Base-by-base conservation (phyloP, 2,329 filamentous ascomycete genomes). In the Mycocentrospora acerina region DNA sequence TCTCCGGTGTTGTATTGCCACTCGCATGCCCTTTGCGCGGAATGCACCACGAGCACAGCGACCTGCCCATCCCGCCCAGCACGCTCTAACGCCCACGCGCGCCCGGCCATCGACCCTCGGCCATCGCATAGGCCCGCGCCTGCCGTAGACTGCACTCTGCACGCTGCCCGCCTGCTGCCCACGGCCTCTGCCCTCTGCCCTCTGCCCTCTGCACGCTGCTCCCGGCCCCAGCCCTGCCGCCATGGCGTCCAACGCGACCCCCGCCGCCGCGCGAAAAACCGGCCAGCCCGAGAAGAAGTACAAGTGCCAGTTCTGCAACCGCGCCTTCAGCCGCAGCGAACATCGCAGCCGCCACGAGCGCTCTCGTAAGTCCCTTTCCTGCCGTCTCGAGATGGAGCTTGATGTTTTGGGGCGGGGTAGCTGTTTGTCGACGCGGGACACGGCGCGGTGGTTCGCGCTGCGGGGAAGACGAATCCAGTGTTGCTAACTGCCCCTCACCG, bases 231-330 rank as follows among this genome's bases (percentile, higher is more conserved):
- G 88, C 84, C 83, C 85, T 74, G 80, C 83, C 68, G 80, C 60
- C 35, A 69, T 85, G 71, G 82, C 83, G 59, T 77, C 85, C 64
- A 75, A 81, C 64, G 81, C 88, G 64, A 80, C 83, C 64, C 60
- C 67, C 45, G 79, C 86, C 66, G 80, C 81, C 59, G 79, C 85
- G 62, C 83, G 87, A 71, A 95, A 94, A 73, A 72, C 85, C 54
- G 60, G 62, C 46, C 85, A 82, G 58, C 89, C 90, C 40, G 93
- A 97, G 77, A 91, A 94, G 78, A 95, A 96, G 74, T 98, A 98
- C 82, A 96, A 97, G 71, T 98, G 93, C 76, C 90, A 95, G 77
- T 97, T 95, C 72, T 97, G 93, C 77, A 90, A 90, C 73, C 82
- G 93, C 71, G 93, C 93, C 51, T 98, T 98, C 71, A 96, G 90